Evolutionary conservation across 2,329 filamentous ascomycete genomes (phyloP).

Genomic region (Colletotrichum truncatum): DNA sequence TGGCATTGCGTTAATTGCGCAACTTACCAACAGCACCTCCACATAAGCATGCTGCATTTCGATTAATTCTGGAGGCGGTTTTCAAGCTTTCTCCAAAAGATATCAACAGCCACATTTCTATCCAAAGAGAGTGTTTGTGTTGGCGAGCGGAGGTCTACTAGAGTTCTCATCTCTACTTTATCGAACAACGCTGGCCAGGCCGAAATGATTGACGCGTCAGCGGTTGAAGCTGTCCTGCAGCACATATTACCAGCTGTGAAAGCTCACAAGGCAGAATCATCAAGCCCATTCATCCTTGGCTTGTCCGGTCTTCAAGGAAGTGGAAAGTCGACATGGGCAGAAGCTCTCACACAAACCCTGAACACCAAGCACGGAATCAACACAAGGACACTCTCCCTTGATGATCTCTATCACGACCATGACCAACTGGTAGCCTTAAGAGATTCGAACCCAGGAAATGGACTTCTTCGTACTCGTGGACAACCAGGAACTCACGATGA

Average conservation of each 20-base stretch:
- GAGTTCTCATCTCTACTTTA: background rate
- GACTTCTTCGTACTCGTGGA: slow-evolving; percentile 15
- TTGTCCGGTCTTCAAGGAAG: slow-evolving; percentile 28
- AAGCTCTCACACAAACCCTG: slow-evolving; percentile 20
- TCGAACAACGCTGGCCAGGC: background rate
- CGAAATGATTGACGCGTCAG: slow-evolving; percentile 20
- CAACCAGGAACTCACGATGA: slow-evolving; percentile 28
- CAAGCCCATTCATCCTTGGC: slow-evolving; percentile 18
- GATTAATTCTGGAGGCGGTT: background rate
- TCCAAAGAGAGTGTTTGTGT: background rate
- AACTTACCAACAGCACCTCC: background rate
- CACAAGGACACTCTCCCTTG: slow-evolving; percentile 23
- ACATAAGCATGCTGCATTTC: background rate
- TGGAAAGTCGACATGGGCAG: slow-evolving; percentile 29
- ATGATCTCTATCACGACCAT: slow-evolving; percentile 26
- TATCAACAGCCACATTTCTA: background rate
- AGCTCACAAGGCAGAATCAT: background rate
- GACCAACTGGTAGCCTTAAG: slow-evolving; percentile 13
- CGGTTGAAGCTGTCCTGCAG: slow-evolving; percentile 3
- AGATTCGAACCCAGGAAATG: slow-evolving; percentile 13
- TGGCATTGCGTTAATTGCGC: background rate
- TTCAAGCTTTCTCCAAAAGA: background rate
- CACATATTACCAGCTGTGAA: slow-evolving; percentile 12
- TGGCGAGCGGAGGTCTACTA: background rate
- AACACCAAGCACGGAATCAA: slow-evolving; percentile 20